These are phyloP conservation scores for Tetrapyrgos nigripes DNA, from an alignment of 1,284 basidiomycete genomes.

Conservation along the genomic window DNA sequence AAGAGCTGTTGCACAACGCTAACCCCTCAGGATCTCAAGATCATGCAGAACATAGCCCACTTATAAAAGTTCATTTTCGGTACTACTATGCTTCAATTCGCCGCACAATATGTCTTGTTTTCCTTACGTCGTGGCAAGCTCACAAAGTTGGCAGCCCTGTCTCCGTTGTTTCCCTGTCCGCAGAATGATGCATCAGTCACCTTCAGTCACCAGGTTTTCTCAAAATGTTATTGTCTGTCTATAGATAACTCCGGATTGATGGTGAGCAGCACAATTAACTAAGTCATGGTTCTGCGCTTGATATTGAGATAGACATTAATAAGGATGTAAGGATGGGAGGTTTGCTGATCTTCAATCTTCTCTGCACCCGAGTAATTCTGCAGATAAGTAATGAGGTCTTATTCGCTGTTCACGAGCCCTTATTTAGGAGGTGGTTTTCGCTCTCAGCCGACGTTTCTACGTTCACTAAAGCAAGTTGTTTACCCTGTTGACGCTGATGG, in stretches of 20 bases:
- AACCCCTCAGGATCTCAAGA: too few species aligned
- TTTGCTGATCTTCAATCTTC: conserved; percentile 98
- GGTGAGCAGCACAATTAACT: conserved; percentile 53
- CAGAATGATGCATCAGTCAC: conserved; percentile 12
- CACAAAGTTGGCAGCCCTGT: conserved; percentile 71
- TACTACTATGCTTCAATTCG: too few species aligned
- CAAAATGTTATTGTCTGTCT: conserved; percentile 99
- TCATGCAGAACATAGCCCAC: too few species aligned
- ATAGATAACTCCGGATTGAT: conserved; percentile 99
- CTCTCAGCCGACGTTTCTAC: neutral
- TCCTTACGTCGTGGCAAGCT: too few species aligned
- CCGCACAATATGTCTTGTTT: too few species aligned
- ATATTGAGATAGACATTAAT: conserved; percentile 81
- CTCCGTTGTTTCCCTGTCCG: neutral
- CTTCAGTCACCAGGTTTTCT: conserved; percentile 83
- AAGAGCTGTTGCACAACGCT: too few species aligned
- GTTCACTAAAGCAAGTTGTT: conserved; percentile 88
- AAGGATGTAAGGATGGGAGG: conserved; percentile 99
- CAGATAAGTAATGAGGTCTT: conserved; percentile 99
- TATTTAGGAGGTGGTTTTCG: conserved; percentile 92
- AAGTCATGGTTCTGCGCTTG: neutral
- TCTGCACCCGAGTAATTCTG: conserved; percentile 87
- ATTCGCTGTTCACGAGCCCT: conserved; percentile 99
- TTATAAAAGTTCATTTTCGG: too few species aligned
- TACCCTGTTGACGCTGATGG: conserved; percentile 99